These are phyloP conservation scores for Apiotrichum brassicae DNA, from an alignment of 1,284 basidiomycete genomes.

Conservation along the genomic window DNA sequence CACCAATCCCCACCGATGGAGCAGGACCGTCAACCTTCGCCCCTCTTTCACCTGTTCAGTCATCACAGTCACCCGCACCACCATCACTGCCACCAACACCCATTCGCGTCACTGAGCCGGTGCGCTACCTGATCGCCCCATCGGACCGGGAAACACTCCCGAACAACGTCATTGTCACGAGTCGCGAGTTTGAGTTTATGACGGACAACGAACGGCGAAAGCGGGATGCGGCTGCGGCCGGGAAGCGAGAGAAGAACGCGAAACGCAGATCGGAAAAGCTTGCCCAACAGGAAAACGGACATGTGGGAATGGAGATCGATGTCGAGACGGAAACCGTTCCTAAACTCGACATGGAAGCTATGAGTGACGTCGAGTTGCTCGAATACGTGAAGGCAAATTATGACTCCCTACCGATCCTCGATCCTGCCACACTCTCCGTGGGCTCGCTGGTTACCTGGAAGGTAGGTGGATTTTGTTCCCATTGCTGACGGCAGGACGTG, in stretches of 20 bases:
- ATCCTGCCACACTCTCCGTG: neutral
- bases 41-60: neutral
- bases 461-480: slow-evolving; percentile 16
- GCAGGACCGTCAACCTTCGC: neutral
- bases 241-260: neutral
- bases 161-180: slow-evolving; percentile 37
- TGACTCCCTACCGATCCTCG: slow-evolving; percentile 7
- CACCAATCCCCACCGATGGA: too few relatives aligned
- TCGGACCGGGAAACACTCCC: slow-evolving; percentile 28
- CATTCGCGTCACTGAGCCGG: slow-evolving; percentile 3
- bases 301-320: slow-evolving; percentile 9
- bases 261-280: neutral
- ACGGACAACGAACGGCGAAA: slow-evolving; percentile 9
- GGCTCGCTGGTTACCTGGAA: slow-evolving; percentile 29
- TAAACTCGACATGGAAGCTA: too few relatives aligned
- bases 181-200: slow-evolving; percentile 21
- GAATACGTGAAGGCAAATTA: slow-evolving; percentile 11
- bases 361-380: neutral
- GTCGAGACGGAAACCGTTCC: neutral
- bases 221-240: slow-evolving; percentile 1
- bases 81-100: slow-evolving; percentile 8
- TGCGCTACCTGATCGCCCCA: slow-evolving; percentile 21
- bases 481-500: slow-evolving; percentile 23
- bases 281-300: neutral
- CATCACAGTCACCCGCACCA: neutral